These are phyloP conservation scores for Zea luxurians DNA, from an alignment of 176 grass and related monocot genomes.

Conservation along the genomic window DNA sequence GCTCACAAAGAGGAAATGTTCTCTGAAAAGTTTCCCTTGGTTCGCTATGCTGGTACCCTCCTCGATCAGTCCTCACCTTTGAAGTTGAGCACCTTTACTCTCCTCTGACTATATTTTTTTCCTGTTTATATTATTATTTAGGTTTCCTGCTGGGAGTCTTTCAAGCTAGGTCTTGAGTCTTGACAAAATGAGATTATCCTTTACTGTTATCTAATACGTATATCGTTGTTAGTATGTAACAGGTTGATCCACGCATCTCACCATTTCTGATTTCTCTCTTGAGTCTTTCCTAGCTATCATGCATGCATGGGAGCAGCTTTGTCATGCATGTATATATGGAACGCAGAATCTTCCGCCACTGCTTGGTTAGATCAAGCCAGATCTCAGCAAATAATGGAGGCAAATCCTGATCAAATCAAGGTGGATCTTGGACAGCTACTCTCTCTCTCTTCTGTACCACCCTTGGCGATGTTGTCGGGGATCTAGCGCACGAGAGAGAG, in stretches of 20 bases:
- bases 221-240: not conserved
- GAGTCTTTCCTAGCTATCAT: too few relatives aligned
- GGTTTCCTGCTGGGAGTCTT: too few relatives aligned
- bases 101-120: not conserved
- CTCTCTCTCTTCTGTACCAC: too few relatives aligned
- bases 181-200: not conserved
- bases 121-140: too few relatives aligned
- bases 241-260: not conserved
- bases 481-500: too few relatives aligned
- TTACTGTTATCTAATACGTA: not conserved
- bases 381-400: too few relatives aligned
- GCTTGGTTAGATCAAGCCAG: too few relatives aligned
- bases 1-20: slow-evolving; percentile 48
- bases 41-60: slow-evolving; percentile 24
- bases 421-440: too few relatives aligned
- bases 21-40: slow-evolving; percentile 57
- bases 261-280: slow-evolving; percentile 20
- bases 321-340: slow-evolving; percentile 42
- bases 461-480: too few relatives aligned
- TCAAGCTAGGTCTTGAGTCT: too few relatives aligned
- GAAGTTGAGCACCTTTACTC: slow-evolving; percentile 39
- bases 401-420: too few relatives aligned
- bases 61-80: slow-evolving; percentile 18
- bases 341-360: slow-evolving; percentile 51
- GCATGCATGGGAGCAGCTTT: slow-evolving; percentile 42